These are phyloP conservation scores for Petrea volubilis DNA, from an alignment of 257 asterid genomes.

Conservation along the genomic window DNA sequence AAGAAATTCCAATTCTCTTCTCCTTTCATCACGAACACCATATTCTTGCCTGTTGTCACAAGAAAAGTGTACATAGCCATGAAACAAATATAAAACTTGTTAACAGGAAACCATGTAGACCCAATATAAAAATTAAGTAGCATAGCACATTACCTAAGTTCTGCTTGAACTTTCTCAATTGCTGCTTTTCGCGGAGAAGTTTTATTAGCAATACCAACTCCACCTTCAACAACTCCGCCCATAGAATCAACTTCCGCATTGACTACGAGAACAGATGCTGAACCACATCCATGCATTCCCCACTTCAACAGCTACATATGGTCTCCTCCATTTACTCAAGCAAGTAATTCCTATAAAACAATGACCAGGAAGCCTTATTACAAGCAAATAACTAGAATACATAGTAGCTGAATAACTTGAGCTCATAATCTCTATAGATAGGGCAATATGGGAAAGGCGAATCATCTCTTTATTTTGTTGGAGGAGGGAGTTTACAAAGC, in stretches of 20 bases:
- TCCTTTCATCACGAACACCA: slow-evolving; percentile 72
- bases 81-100: slow-evolving; percentile 13
- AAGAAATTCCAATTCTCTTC: slow-evolving; percentile 82
- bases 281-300: slow-evolving; percentile 78
- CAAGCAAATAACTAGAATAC: slow-evolving; percentile 6
- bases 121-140: slow-evolving; percentile 27
- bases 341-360: slow-evolving; percentile 20
- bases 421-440: neutral
- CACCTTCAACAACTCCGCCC: slow-evolving; percentile 90
- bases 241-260: slow-evolving; percentile 89
- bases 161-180: slow-evolving; percentile 75
- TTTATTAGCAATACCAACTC: slow-evolving; percentile 65
- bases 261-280: slow-evolving; percentile 70
- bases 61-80: neutral
- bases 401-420: slow-evolving; percentile 1
- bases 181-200: slow-evolving; percentile 64
- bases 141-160: slow-evolving; percentile 66
- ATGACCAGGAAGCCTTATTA: neutral
- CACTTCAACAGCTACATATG: slow-evolving; percentile 36
- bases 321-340: slow-evolving; percentile 27
- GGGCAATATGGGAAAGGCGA: neutral
- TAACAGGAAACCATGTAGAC: slow-evolving; percentile 17
- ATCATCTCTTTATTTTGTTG: neutral
- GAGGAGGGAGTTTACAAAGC: neutral
- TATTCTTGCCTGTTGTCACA: slow-evolving; percentile 69